Evolutionary conservation across 805 yeast species (phyloP).

Genomic region (Wickerhamiella allomyrinae): DNA sequence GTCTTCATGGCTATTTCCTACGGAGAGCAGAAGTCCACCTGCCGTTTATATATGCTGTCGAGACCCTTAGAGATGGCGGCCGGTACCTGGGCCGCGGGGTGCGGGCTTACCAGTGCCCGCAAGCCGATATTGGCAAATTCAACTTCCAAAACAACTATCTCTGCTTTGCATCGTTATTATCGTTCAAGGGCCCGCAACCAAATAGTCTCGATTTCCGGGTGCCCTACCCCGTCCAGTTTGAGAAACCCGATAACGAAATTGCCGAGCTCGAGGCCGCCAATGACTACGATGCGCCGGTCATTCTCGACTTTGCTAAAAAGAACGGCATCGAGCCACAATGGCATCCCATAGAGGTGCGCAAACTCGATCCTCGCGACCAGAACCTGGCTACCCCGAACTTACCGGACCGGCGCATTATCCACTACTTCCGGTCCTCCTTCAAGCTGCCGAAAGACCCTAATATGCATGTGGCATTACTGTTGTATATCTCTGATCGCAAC

Average conservation of each 20-base stretch:
- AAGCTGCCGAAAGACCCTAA: slow-evolving; percentile 13
- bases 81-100: slow-evolving; percentile 18
- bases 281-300: slow-evolving; percentile 14
- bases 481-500: slow-evolving; percentile 24
- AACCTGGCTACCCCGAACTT: slow-evolving; percentile 9
- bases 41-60: slow-evolving; percentile 21
- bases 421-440: slow-evolving; percentile 17
- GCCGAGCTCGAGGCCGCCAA: slow-evolving; percentile 17
- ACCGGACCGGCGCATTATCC: slow-evolving; percentile 18
- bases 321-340: slow-evolving; percentile 8
- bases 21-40: slow-evolving; percentile 18
- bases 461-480: slow-evolving; percentile 21
- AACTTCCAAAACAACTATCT: slow-evolving; percentile 10
- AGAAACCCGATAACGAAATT: slow-evolving; percentile 7
- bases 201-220: slow-evolving; percentile 10
- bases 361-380: slow-evolving; percentile 15
- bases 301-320: slow-evolving; percentile 1
- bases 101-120: slow-evolving; percentile 18
- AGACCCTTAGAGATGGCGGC: slow-evolving; percentile 18
- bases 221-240: slow-evolving; percentile 7
- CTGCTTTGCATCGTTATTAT: slow-evolving; percentile 11
- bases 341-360: slow-evolving; percentile 22
- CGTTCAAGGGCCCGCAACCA: slow-evolving; percentile 11
- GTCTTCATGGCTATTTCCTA: slow-evolving; percentile 20
- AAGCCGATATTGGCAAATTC: slow-evolving; percentile 12